Percentiles rank a stretch among this genome's conserved stretches.
Conservation (phyloP, 768 basidiomycete genomes). For the Trametes punicea region DNA sequence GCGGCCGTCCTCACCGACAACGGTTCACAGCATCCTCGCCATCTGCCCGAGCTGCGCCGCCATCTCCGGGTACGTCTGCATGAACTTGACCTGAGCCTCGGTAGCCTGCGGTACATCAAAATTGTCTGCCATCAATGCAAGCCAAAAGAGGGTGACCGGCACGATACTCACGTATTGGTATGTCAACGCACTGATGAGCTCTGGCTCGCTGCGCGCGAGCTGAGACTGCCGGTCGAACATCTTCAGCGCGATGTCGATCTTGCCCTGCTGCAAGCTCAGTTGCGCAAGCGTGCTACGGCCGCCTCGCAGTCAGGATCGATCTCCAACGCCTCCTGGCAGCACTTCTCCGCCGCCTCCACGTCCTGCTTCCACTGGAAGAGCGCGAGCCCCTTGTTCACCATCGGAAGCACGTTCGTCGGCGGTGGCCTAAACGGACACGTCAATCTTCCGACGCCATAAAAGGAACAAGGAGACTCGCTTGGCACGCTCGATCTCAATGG, state of each 20-base stretch:
- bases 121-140: not conserved
- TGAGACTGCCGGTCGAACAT: constrained; percentile 84
- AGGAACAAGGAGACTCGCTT: constrained; percentile 44
- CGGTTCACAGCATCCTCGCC: constrained; percentile 37
- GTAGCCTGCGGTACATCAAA: constrained; percentile 53
- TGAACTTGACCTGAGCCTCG: constrained; percentile 77
- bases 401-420: constrained; percentile 80
- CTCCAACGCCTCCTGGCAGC: constrained; percentile 83
- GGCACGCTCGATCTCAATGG: constrained; percentile 81
- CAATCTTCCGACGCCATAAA: not conserved
- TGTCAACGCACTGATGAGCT: constrained; percentile 74
- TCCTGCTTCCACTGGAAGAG: constrained; percentile 97
- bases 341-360: constrained; percentile 71
- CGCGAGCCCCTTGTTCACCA: constrained; percentile 97
- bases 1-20: not conserved
- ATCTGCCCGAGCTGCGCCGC: constrained; percentile 62
- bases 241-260: constrained; percentile 79
- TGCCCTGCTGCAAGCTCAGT: constrained; percentile 85
- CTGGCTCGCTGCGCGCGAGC: constrained; percentile 86
- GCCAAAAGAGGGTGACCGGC: not conserved
- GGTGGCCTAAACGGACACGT: constrained; percentile 29
- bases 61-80: constrained; percentile 79
- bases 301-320: constrained; percentile 95
- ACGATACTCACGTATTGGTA: constrained; percentile 67
- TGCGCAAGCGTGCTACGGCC: constrained; percentile 93